Conservation (phyloP, 306 rosid genomes). For the Fagus sylvatica region DNA sequence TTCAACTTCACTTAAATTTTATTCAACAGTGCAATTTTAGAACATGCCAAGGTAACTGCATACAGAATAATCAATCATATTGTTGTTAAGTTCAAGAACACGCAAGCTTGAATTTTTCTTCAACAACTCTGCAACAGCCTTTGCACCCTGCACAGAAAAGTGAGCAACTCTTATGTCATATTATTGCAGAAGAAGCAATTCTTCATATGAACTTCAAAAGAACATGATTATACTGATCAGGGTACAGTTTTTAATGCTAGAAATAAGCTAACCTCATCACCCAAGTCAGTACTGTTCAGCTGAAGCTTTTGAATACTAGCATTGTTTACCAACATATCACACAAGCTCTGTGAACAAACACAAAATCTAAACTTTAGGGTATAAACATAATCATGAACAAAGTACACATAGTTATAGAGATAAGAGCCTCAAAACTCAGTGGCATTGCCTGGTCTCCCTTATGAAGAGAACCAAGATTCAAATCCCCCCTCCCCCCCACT, state of each 20-base stretch:
- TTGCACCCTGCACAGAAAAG: conserved; percentile 73
- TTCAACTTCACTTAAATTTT: conserved; percentile 1
- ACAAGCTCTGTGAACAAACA: conserved; percentile 64
- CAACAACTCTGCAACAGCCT: conserved; percentile 86
- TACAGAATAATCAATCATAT: conserved; percentile 95
- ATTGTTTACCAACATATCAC: conserved; percentile 73
- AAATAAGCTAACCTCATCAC: conserved; percentile 84
- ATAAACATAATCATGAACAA: conserved; percentile 13
- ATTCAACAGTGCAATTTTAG: conserved; percentile 7
- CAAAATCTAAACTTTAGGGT: conserved; percentile 21
- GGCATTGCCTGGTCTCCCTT: no score
- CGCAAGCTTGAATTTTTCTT: conserved; percentile 79
- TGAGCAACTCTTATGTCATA: conserved; percentile 28
- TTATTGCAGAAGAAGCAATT: conserved; percentile 7
- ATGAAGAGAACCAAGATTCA: no score
- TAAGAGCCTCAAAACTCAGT: no score
- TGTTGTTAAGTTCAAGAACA: conserved; percentile 84
- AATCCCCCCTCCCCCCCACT: no score
- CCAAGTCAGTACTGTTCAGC: conserved; percentile 86
- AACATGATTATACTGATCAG: background rate
- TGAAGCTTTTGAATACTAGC: conserved; percentile 78
- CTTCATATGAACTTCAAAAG: conserved; percentile 3
- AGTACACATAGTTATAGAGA: no score
- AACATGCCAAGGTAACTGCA: conserved; percentile 37
- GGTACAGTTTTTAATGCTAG: conserved; percentile 13